These are phyloP conservation scores for Chondrostereum purpureum DNA, from an alignment of 1,284 basidiomycete genomes.

Conservation along the genomic window DNA sequence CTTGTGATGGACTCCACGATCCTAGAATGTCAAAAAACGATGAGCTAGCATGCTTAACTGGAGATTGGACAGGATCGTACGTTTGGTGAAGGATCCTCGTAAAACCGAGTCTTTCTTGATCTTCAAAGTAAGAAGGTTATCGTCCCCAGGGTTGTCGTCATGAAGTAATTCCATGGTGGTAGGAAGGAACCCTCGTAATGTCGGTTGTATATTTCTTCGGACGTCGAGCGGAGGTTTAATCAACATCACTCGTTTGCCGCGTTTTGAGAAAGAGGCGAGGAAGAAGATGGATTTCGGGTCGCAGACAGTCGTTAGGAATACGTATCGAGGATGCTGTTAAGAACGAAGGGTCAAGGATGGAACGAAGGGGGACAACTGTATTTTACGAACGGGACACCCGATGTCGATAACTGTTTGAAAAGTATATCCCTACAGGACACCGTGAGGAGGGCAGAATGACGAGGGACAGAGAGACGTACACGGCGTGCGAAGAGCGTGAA, in stretches of 20 bases:
- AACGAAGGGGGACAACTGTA: constrained; percentile 8
- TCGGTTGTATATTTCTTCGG: neutral
- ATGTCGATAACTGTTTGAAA: constrained; percentile 59
- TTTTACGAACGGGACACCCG: constrained; percentile 45
- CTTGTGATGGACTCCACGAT: constrained; percentile 3
- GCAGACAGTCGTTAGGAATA: constrained; percentile 45
- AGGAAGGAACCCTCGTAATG: neutral
- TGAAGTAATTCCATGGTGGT: neutral
- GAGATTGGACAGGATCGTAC: neutral
- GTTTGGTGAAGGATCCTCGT: neutral
- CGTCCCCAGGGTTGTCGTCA: constrained; percentile 3
- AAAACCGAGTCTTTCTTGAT: neutral
- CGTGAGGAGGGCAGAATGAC: constrained; percentile 1
- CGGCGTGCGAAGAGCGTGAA: constrained; percentile 32
- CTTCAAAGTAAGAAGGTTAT: neutral
- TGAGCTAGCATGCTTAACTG: neutral
- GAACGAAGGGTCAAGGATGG: constrained; percentile 4
- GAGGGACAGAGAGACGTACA: constrained; percentile 21
- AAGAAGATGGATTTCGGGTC: constrained; percentile 53
- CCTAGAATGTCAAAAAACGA: constrained; percentile 5
- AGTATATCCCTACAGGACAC: constrained; percentile 32
- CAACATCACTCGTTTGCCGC: constrained; percentile 49
- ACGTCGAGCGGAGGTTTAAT: constrained; percentile 20
- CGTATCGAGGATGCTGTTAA: constrained; percentile 47
- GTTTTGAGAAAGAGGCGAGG: constrained; percentile 50